Base-by-base conservation (phyloP, 331 rosid species). In the Prunus yedoensis region DNA sequence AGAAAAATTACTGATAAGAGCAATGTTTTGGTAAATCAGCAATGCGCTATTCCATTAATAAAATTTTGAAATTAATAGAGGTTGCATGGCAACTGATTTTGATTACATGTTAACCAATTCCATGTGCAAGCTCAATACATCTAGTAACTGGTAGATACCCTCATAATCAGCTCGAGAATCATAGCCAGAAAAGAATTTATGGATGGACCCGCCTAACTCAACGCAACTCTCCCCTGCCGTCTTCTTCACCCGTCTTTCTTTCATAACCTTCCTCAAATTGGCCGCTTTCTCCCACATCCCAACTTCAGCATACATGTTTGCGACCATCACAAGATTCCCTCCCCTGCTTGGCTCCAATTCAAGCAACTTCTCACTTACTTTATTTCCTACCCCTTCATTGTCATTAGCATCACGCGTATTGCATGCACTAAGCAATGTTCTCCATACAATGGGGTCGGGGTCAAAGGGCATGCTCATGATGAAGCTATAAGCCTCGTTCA, bases 211-310 rank as follows among this genome's bases (percentile, higher is more conserved):
- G 21, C 91, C 93, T 61, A 88, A 70, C 79, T 89, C 96, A 38
- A 92, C 70, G 69, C 90, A 83, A 70, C 99, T 92, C 87, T 89
- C 95, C 71, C 97, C 96, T 0, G 96, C 95, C 82, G 80, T 77
- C 87, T 92, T 94, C 87, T 85, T 94, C 82, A 92, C 68, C 30
- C 93, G 77, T 73, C 85, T 82, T 50, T 85, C 89, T 84, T 83
- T 84, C 93, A 92, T 92, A 41, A 74, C 75, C 83, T 80, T 89
- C 76, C 99, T 87, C 66, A 86, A 83, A 53, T 81, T 85, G 10
- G 87, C 96, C 1, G 92, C 99, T 52, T 88, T 78, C 35, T 94
- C 92, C 99, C 99, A 94, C 96, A 84, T 86, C 62, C 99, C 97
- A 35, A 59, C 80, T 80, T 90, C 97, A 16, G 96, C 89, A 73